Base-by-base conservation (phyloP, 2,329 filamentous ascomycete species). In the Phyllosticta capitalensis region DNA sequence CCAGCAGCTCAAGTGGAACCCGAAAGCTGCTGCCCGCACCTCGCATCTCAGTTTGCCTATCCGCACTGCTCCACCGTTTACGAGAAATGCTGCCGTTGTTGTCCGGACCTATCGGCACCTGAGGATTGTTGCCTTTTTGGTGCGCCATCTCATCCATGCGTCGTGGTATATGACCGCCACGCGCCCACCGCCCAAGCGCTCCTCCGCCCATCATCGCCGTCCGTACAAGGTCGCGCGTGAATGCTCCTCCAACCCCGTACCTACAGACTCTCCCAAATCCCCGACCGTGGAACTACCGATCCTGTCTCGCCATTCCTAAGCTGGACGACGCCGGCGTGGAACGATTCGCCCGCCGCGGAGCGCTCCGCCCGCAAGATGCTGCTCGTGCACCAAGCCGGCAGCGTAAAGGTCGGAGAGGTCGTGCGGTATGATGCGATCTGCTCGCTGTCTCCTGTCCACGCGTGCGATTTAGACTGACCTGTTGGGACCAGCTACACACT, bases 391-490 rank as follows among this genome's bases (percentile, higher is more conserved):
- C 94, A 97, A 76, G 81, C 87, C 64, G 94, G 94, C 69, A 90
- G 83, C 76, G 88, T 97, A 72, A 95, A 92, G 75, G 89, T 97
- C 64, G 94, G 94, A 71, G 92, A 97, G 76, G 87, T 96, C 48
- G 85, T 96, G 64, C 88, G 94, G 77, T 95, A 86, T 69, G 52
- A 60, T 28, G 17, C 59, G 54, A 38, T 59, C 21, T 51, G 54
- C 54, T 52, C 33, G 19, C 22, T 50, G 17, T 30, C 20, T 48
- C 28, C 26, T 53, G n/a, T n/a, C 26, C 38, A 45, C 38, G 10
- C 38, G 7, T 20, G 28, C 30, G 52, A 26, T 26, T 7, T 3
- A 7, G 22, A 30, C 24, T 55, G 20, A 51, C 33, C 21, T 45
- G 20, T 6, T 9, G 48, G 14, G 5, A 14, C 21, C 64, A 84